Evolutionary conservation across 2,329 filamentous ascomycete species (phyloP), one percentile per base, ranked within the genome.

Genomic region (Ascochyta koolunga): DNA sequence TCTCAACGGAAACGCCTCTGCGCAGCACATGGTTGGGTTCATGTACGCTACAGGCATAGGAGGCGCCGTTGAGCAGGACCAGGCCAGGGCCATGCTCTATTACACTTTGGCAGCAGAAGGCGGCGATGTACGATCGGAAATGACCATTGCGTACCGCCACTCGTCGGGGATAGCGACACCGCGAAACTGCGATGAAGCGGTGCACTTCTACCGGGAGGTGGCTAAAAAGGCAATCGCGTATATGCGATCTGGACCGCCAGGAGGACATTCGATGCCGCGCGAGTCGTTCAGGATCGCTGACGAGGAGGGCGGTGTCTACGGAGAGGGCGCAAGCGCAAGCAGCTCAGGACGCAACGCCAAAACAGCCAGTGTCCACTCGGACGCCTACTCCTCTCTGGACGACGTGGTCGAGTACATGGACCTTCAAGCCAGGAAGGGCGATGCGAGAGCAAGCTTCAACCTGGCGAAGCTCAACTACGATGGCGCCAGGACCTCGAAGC

Each of bases 1-100:
- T 16, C 74, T 88, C 54, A 84, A 89, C 61, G 95, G 93, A 38
- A 98, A 99, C 75, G 89, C 86, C 61, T 96, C 93, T 11, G 95
- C 95, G 1, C 91, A 98, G 73, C 89, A 96, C 76, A 97, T 99
- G 93, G 73, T 98, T 40, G 95, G 91, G 0, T 86, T 99, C 65
- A 95, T 96, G 84, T 93, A 99, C 76, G 93, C 93, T 31, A 99
- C 95, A 0, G 95, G 95, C 0, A 82, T 99, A 53, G 93, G 91
- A 15, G 86, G 86, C 27, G 88, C 87, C 1, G 90, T 96, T 5
- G 85, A 90, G 70, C 84, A 86, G 37, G 90, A 99, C 67, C 95
- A 98, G 76, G 93, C 93, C 10, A 93, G 91, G 75, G 91, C 95
- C 3, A 81, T 98, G 66, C 80, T 98, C 35, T 98, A 97, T 75